phyloP scores from a whole-genome alignment of 257 asterid species.

The Capsicum chinense region DNA sequence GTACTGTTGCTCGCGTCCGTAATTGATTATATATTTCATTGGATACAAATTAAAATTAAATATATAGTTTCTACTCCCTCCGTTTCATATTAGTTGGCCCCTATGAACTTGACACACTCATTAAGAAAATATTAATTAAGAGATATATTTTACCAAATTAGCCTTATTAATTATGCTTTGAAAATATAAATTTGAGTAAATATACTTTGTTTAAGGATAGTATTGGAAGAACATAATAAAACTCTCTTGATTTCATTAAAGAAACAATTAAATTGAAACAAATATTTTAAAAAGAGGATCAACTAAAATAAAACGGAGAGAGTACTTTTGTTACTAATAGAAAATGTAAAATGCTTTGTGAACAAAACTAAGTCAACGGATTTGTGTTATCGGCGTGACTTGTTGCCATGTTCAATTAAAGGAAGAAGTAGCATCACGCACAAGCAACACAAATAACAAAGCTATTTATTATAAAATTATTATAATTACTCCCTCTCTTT shows the following conservation, averaged over 20 bases:
- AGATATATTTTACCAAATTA: too few relatives aligned
- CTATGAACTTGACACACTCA: too few relatives aligned
- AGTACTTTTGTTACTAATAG: background rate
- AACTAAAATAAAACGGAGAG: too few relatives aligned
- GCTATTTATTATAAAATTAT: background rate
- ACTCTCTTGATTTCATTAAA: too few relatives aligned
- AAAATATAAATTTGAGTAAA: too few relatives aligned
- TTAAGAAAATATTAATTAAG: too few relatives aligned
- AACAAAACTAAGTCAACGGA: constrained; percentile 15
- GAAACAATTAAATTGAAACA: too few relatives aligned
- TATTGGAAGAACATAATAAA: too few relatives aligned
- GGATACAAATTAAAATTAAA: background rate
- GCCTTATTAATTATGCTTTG: too few relatives aligned
- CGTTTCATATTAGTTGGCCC: too few relatives aligned
- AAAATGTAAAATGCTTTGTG: background rate
- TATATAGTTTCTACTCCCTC: background rate
- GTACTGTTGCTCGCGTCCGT: background rate
- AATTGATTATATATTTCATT: background rate
- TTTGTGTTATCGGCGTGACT: background rate
- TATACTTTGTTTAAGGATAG: too few relatives aligned
- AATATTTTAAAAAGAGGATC: too few relatives aligned
- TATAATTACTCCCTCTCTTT: background rate
- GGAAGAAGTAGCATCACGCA: background rate
- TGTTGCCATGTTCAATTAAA: background rate
- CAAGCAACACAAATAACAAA: background rate